Conservation (phyloP, 306 rosid genomes). For the Trifolium pratense region DNA sequence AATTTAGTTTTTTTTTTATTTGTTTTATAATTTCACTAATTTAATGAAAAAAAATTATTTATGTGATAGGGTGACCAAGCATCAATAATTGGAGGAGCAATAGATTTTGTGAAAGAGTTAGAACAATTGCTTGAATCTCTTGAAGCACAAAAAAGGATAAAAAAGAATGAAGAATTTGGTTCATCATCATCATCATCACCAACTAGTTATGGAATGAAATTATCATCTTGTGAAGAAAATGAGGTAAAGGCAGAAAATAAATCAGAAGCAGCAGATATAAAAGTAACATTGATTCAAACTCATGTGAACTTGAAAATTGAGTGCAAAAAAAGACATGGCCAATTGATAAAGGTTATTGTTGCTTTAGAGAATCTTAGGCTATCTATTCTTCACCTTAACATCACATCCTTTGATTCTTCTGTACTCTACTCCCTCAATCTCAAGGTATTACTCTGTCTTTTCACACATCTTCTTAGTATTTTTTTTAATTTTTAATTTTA, state of each 20-base stretch:
- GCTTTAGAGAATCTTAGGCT: conserved; percentile 84
- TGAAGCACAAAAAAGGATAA: conserved; percentile 69
- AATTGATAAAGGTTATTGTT: conserved; percentile 71
- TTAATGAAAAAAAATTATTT: neutral
- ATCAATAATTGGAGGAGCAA: conserved; percentile 93
- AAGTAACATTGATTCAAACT: conserved; percentile 78
- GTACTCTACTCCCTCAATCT: conserved; percentile 90
- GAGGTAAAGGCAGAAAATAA: conserved; percentile 67
- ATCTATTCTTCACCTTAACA: conserved; percentile 83
- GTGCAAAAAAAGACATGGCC: conserved; percentile 65
- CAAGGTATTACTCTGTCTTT: conserved; percentile 69
- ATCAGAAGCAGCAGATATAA: conserved; percentile 71
- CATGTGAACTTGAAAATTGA: conserved; percentile 91
- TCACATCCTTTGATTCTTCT: conserved; percentile 63
- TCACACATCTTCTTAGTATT: neutral
- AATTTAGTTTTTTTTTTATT: neutral
- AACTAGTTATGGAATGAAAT: conserved; percentile 47
- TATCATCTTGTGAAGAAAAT: conserved; percentile 46
- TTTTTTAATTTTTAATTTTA: neutral
- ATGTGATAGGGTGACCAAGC: conserved; percentile 91
- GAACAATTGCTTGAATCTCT: conserved; percentile 83
- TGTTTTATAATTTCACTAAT: neutral
- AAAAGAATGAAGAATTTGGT: conserved; percentile 49
- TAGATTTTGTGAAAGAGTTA: conserved; percentile 92
- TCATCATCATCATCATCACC: conserved; percentile 33